Percentiles rank a stretch among this genome's conserved stretches.
Conservation (phyloP, 495 filamentous ascomycete genomes). For the Aspergillus saccharolyticus region DNA sequence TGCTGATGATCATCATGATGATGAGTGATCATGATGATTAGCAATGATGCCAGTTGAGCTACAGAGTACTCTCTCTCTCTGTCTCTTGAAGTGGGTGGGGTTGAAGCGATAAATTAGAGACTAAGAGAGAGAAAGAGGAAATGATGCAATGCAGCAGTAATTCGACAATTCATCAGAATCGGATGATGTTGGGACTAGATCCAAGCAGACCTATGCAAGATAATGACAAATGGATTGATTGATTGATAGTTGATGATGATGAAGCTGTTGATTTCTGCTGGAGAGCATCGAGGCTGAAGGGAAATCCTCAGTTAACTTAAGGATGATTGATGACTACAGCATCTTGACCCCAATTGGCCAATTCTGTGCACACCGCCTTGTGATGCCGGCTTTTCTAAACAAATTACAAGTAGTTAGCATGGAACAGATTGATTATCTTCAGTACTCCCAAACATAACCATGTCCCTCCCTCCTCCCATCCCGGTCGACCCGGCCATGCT, state of each 20-base stretch:
- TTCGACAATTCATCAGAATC: neutral
- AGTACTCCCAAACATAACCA: no score
- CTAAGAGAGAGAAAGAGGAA: neutral
- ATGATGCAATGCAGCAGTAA: constrained; percentile 3
- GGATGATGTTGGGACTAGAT: neutral
- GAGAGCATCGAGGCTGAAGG: no score
- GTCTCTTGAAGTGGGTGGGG: no score
- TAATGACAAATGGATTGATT: no score
- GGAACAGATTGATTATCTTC: no score
- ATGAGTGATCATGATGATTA: neutral
- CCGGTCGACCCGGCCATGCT: constrained; percentile 26
- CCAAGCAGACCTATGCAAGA: neutral
- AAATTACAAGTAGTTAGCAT: no score
- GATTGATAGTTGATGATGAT: no score
- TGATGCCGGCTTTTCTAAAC: neutral
- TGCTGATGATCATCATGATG: neutral
- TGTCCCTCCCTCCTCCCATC: neutral
- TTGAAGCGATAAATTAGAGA: neutral
- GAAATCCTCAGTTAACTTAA: no score
- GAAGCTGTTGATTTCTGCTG: no score
- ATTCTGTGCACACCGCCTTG: neutral
- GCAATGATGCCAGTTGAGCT: neutral
- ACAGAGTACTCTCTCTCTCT: no score
- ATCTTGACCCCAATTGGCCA: neutral
- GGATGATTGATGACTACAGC: neutral